Base-by-base conservation (phyloP, 768 basidiomycete species). In the Plicaturopsis crispa region DNA sequence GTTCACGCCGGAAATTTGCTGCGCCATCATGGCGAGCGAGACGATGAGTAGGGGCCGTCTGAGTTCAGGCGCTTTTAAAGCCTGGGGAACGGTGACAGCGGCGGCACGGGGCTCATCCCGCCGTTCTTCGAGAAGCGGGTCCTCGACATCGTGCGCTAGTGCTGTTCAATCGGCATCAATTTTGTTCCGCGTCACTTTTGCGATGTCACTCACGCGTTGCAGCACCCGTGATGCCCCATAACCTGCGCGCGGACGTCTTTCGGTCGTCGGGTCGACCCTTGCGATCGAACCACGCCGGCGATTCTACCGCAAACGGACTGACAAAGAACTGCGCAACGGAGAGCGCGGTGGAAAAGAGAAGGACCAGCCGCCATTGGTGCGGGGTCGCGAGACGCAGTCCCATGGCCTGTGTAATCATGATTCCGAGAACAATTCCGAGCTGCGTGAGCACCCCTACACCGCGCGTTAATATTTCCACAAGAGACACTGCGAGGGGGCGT, bases 321-420 rank as follows among this genome's bases (percentile, higher is more conserved):
- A 72, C 42, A 17, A 83, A 51, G 36, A 80, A 60, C 48, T 90
- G 87, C 2, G 65, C 41, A 5, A 69, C 52, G 7, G 78, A 72
- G n/a, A 84, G 47, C 2, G 52, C 61, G 22, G 64, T 66, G 2
- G 87, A 88, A 37, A 80, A 57, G 43, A 79, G 55, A 16, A 86
- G 67, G 16, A 90, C 85, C 31, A 71, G 48, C 28, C 87, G 78
- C 87, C 87, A 91, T 34, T 69, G 55, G 13, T 53, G 36, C 2
- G 83, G 83, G 7, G 78, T 78, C 12, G 88, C 81, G 34, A 86
- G 67, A 37, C 63, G 56, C 24, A 91, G 65, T 3, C 89, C 90
- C 43, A 88, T 65, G 4, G 69, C 59, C 52, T 98, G 93, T 1
- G 91, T 85, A n/a, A 78, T 55, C 70, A 94, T 80, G 46, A 96